Evolutionary conservation across 179 eudicot species (phyloP).

Genomic region (Nepenthes alata): DNA sequence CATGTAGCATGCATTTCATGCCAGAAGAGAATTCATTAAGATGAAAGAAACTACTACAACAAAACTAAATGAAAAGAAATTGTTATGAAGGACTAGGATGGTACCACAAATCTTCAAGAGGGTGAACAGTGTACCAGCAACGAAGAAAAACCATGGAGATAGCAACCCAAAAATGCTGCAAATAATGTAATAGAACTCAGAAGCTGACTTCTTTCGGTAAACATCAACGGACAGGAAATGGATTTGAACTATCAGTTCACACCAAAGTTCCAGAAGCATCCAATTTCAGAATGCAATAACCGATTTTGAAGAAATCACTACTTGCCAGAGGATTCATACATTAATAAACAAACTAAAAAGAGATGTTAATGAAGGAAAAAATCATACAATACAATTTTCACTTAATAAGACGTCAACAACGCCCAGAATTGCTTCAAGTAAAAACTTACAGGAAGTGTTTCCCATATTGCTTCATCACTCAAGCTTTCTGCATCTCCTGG

Average conservation of each 20-base stretch:
- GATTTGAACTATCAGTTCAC: too few species aligned
- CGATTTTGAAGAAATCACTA: too few species aligned
- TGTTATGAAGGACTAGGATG: constrained; percentile 5
- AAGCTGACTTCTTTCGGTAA: not conserved
- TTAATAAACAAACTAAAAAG: too few species aligned
- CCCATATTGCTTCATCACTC: constrained; percentile 93
- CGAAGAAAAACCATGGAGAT: constrained; percentile 97
- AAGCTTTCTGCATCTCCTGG: constrained; percentile 88
- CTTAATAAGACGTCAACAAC: not conserved
- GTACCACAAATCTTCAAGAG: constrained; percentile 82
- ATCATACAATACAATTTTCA: too few species aligned
- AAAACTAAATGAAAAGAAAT: not conserved
- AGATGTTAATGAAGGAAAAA: not conserved
- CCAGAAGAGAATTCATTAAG: not conserved
- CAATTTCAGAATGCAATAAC: too few species aligned
- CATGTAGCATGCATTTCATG: not conserved
- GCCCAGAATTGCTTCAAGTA: not conserved
- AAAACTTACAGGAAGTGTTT: constrained; percentile 87
- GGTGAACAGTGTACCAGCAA: constrained; percentile 86
- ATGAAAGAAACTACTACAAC: too few species aligned
- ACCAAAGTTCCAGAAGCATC: too few species aligned
- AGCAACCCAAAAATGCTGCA: constrained; percentile 97
- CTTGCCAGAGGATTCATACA: not conserved
- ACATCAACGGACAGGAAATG: not conserved
- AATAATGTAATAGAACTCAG: constrained; percentile 17